Evolutionary conservation across 805 yeast species (phyloP), one percentile per base, ranked within the genome.

Genomic region (Starmerella stellata): DNA sequence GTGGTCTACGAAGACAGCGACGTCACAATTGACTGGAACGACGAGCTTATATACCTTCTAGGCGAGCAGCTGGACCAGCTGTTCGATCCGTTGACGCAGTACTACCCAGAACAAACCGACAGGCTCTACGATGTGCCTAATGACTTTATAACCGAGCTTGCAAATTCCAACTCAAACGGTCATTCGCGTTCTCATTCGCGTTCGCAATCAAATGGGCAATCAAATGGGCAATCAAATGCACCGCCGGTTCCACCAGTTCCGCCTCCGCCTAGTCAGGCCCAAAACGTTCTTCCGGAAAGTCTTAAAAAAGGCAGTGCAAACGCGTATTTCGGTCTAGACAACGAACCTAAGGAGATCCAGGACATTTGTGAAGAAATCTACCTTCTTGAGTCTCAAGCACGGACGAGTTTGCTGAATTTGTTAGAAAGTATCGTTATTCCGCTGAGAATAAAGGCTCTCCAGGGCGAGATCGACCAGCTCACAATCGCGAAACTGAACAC

Each of bases 11-110:
- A 69, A 40, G 68, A 71, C 43, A 55, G 64, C 11, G 68, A 64
- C 37, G 52, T 49, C 2, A 63, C 67, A 2, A 65, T 72, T 19
- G 80, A 78, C 34, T 61, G 68, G 14, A 87, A 85, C 56, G 83
- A 85, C 52, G 71, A 66, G 41, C 55, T 87, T 17, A 95, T 83
- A 0, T 76, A 67, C 43, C 55, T 77, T 27, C 58, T 87, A 4
- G 96, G 96, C 1, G 75, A 75, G 31, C 95, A 85, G 55, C 59
- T 81, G 31, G 95, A 85, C 46, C 87, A 78, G 48, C 58, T 87
- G 29, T 87, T 87, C 56, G 92, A 87, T 51, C 94, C 95, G 1
- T 59, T 83, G 39, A 67, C 80, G 4, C 95, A 85, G 56, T 87
- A 87, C 54, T 79, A 92, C 0, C 96, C 95, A 0, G 95, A 87